Base-by-base conservation (phyloP, 768 basidiomycete genomes). In the Sistotremastrum niveocremeum region DNA sequence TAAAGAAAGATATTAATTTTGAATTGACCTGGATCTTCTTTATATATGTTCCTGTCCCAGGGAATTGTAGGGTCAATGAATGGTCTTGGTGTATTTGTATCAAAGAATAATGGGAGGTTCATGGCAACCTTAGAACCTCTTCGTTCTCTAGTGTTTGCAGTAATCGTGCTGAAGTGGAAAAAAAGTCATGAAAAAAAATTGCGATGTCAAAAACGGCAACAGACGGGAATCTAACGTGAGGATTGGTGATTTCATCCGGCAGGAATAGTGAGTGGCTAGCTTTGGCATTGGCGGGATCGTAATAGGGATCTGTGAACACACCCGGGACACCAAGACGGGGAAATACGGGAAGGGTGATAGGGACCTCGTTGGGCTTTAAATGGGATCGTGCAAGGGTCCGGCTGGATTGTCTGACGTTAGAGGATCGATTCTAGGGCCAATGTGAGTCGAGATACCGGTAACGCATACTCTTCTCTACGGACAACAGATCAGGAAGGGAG, bases 201-300 rank as follows among this genome's bases (percentile, higher is more conserved):
- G 37, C 47, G 37, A 39, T 41, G 44, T 36, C 37, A 42, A 49
- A 46, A 9, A 49, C 52, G 54, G 40, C 40, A 46, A 79, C 90
- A 65, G 54, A 98, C 95, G 93, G 94, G 68, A 98, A 99, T 46
- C 95, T 85, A 41, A 83, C 88, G 65, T 98, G 95, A 35, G 91
- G 89, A 61, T 98, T 99, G 38, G 89, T 97, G 53, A 98, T 80
- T 64, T 97, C 81, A 57, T 98, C 83, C 1, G 93, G 89, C 11
- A 99, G 71, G 69, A 98, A 98, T 45, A 97, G 65, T 59, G 88
- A 93, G 61, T 90, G 85, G 55, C 89, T 94, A 31, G 89, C 94
- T 45, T 79, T 65, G 4, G 90, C 88, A 49, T 75, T 70, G 9
- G 65, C 62, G 6, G 91, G 86, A 49, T 79, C 74, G 54, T 70